Conservation (phyloP, 2,329 filamentous ascomycete species). For the Xylariaceae sp. region DNA sequence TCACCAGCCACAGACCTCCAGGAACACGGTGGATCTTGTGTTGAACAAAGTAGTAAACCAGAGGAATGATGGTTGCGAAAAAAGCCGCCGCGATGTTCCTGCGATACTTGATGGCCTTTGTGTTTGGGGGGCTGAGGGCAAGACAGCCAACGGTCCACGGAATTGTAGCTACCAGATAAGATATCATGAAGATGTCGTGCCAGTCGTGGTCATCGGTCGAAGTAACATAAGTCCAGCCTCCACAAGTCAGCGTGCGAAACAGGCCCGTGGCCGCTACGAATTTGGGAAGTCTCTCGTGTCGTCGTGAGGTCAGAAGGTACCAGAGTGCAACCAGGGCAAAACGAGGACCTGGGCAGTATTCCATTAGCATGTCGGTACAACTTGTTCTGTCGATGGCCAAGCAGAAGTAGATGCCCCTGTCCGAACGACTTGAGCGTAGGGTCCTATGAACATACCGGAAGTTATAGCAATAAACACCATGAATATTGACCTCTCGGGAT, state of each 20-base stretch:
- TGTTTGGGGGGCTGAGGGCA: conserved; percentile 78
- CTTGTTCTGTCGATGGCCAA: background rate
- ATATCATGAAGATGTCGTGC: conserved; percentile 99
- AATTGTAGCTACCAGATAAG: conserved; percentile 87
- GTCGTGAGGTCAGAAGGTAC: conserved; percentile 80
- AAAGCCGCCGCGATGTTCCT: conserved; percentile 80
- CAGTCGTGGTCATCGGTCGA: conserved; percentile 97
- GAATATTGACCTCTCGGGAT: conserved; percentile 94
- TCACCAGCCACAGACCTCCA: conserved; percentile 61
- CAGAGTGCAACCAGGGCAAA: conserved; percentile 87
- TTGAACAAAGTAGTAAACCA: conserved; percentile 97
- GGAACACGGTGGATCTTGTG: conserved; percentile 94
- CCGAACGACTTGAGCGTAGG: background rate
- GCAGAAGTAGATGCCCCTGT: background rate
- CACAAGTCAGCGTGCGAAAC: conserved; percentile 87
- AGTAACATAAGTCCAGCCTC: conserved; percentile 97
- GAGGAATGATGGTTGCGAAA: conserved; percentile 82
- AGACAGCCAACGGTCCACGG: conserved; percentile 94
- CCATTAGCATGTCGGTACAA: too few relatives aligned
- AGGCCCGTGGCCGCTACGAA: conserved; percentile 75
- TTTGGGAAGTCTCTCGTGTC: conserved; percentile 70
- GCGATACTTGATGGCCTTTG: conserved; percentile 76
- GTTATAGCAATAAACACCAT: conserved; percentile 97
- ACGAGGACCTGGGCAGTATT: conserved; percentile 60
- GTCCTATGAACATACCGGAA: conserved; percentile 54